Evolutionary conservation across 495 filamentous ascomycete species (phyloP), one percentile per base, ranked within the genome.

Genomic region (Lineolata rhizophorae): DNA sequence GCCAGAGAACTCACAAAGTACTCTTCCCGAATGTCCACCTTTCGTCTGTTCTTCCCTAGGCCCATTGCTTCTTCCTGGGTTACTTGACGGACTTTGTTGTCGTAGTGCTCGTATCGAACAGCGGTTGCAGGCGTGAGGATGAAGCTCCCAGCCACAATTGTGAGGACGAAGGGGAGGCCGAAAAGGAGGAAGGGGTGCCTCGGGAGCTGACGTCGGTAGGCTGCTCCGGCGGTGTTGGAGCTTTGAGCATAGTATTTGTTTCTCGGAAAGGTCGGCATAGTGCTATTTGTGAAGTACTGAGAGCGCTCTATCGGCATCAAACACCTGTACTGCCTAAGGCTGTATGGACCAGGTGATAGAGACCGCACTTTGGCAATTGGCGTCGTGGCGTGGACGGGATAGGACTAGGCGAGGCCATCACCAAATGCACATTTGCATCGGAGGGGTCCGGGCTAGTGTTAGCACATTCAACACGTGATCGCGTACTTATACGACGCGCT

Each of bases 111-210:
- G 53, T 94, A 99, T 24, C 90, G 65, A 19, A 99, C 55, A 3
- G 87, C 90, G 4, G 87, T 80, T 2, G 83, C 87, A 1, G 90
- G 87, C 0, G 85, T 93, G 10, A 99, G 64, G 38, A 84, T 75
- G 54, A 99, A 99, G 5, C 79, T 90, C 0, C 80, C 87, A 3
- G 74, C 83, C n/a, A 99, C 72, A 43, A 99, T 92, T 21, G 85
- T 71, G 27, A 63, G 56, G 45, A 95, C 65, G 55, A 99, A 99
- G 10, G 87, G 87, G n/a, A 95, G 60, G 4, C 87, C 87, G 51
- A 99, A 99, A 32, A 94, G 65, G 22, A 85, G 56, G 53, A 99
- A 99, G 1, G 87, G 87, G 41, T 77, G 79, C 38, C 64, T 69
- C 13, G 59, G 47, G 24, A 93, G 62, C 32, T 56, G 45, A 8